These are phyloP conservation scores for Conticribra weissflogii DNA, from an alignment of 108 stramenopile genomes.

Conservation along the genomic window DNA sequence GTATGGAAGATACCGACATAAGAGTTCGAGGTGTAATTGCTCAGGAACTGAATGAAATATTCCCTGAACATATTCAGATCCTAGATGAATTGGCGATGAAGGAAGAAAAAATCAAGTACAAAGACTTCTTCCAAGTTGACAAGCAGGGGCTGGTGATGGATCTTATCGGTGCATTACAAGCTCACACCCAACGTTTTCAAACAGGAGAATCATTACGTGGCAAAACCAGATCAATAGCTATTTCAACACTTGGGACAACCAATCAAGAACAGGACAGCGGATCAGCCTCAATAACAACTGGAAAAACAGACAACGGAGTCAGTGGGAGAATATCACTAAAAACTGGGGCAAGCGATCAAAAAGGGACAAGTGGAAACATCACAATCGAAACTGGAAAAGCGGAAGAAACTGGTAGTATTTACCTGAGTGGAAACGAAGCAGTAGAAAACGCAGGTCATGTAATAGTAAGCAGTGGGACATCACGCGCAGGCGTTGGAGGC, in stretches of 20 bases:
- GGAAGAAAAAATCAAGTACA: conserved; percentile 56
- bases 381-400: not conserved
- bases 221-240: conserved; percentile 23
- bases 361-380: not conserved
- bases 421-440: not conserved
- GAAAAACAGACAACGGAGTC: conserved; percentile 6
- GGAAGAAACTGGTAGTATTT: not conserved
- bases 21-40: conserved; percentile 81
- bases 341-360: not conserved
- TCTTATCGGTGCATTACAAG: conserved; percentile 62
- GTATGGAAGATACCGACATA: conserved; percentile 30
- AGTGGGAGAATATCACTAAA: conserved; percentile 21
- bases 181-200: conserved; percentile 48
- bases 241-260: conserved; percentile 18
- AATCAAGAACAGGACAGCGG: conserved; percentile 16
- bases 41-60: conserved; percentile 69
- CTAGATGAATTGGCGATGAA: conserved; percentile 52
- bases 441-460: not conserved
- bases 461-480: not conserved
- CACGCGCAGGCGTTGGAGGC: not conserved
- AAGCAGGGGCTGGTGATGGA: conserved; percentile 65
- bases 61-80: conserved; percentile 77
- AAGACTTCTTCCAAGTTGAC: conserved; percentile 65
- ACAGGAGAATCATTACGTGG: not conserved
- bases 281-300: conserved; percentile 15